Evolutionary conservation across 2,329 filamentous ascomycete genomes (phyloP).

Genomic region (Endoconidiophora polonica): DNA sequence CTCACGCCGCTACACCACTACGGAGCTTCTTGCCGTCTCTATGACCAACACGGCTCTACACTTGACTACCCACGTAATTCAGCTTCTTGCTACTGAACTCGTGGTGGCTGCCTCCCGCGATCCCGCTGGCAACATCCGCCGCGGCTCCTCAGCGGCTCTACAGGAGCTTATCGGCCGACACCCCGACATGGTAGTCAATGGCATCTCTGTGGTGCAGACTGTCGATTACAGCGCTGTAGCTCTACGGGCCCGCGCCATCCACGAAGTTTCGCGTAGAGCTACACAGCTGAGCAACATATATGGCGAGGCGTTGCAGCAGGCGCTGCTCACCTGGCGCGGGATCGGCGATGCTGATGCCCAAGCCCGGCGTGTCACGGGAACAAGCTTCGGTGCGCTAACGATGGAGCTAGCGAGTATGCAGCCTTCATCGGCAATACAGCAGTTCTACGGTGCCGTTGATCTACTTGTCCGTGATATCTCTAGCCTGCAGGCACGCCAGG

Average conservation of each 20-base stretch:
- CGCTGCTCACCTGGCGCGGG: constrained; percentile 70
- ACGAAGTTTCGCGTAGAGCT: constrained; percentile 55
- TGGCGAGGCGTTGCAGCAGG: constrained; percentile 52
- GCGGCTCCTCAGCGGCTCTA: constrained; percentile 80
- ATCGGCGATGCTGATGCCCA: constrained; percentile 61
- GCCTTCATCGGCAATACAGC: constrained; percentile 14
- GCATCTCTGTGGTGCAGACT: constrained; percentile 71
- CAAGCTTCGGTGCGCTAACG: constrained; percentile 46
- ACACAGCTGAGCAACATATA: constrained; percentile 52
- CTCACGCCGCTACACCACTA: constrained; percentile 68
- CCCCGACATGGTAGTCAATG: constrained; percentile 64
- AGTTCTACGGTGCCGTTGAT: constrained; percentile 23
- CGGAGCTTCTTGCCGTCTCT: constrained; percentile 51
- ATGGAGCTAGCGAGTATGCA: constrained; percentile 22
- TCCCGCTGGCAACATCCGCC: constrained; percentile 79
- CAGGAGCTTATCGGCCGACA: constrained; percentile 90
- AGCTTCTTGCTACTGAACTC: constrained; percentile 65
- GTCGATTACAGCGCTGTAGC: constrained; percentile 92
- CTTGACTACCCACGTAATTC: constrained; percentile 34
- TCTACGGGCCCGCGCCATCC: constrained; percentile 65
- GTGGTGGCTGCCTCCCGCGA: constrained; percentile 72
- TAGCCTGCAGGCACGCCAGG: constrained; percentile 36
- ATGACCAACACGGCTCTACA: constrained; percentile 26
- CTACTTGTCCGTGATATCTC: constrained; percentile 29
- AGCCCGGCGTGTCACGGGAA: constrained; percentile 56